These are phyloP conservation scores for Melaleuca alternifolia DNA, from an alignment of 345 rosid genomes.

Conservation along the genomic window DNA sequence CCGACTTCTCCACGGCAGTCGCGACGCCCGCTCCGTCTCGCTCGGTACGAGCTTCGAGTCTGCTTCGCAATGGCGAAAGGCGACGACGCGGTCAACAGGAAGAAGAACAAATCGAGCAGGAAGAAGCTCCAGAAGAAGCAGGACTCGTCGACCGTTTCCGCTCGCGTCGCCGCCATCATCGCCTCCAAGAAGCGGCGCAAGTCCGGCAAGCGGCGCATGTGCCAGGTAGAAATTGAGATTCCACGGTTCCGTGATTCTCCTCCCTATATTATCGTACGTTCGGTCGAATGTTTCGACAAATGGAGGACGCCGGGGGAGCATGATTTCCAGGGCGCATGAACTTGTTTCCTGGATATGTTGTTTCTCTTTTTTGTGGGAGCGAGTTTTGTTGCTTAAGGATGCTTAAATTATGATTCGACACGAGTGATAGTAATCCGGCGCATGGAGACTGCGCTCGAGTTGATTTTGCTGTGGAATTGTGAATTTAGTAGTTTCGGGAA, in stretches of 20 bases:
- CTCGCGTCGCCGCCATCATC: conserved; percentile 73
- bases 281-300: neutral
- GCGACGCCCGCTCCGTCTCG: neutral
- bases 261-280: neutral
- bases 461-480: neutral
- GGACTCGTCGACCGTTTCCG: conserved; percentile 44
- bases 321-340: neutral
- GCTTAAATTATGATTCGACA: neutral
- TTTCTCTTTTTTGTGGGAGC: neutral
- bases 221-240: conserved; percentile 38
- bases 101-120: conserved; percentile 52
- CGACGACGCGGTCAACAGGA: conserved; percentile 46
- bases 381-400: neutral
- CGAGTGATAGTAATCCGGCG: neutral
- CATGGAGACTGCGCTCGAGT: neutral
- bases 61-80: conserved; percentile 54
- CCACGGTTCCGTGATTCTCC: neutral
- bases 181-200: conserved; percentile 86
- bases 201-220: conserved; percentile 62
- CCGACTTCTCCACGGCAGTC: neutral
- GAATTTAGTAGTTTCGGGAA: neutral
- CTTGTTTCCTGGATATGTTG: neutral
- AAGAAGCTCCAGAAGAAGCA: conserved; percentile 35
- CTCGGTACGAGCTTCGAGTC: neutral
- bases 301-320: neutral